These are phyloP conservation scores for Echium plantagineum DNA, from an alignment of 257 asterid species.

Conservation along the genomic window DNA sequence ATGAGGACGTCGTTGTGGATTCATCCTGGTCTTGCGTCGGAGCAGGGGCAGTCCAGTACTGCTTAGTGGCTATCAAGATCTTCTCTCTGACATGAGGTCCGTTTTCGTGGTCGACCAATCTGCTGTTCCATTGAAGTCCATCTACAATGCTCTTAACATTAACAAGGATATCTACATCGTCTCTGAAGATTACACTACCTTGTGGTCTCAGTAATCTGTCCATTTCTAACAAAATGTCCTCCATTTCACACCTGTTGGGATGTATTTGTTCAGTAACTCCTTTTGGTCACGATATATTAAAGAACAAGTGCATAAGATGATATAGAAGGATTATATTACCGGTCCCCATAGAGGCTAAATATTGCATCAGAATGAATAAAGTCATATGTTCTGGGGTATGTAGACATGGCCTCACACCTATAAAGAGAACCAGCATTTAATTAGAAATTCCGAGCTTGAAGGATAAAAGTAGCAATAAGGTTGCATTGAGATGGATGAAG, in stretches of 20 bases:
- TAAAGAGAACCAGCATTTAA: constrained; percentile 1
- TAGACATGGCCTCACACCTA: constrained; percentile 97
- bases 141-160: constrained; percentile 52
- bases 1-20: constrained; percentile 22
- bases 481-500: not conserved
- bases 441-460: not conserved
- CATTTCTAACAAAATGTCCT: constrained; percentile 73
- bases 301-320: not conserved
- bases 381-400: constrained; percentile 87
- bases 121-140: constrained; percentile 70
- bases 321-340: constrained; percentile 18
- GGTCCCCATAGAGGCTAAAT: constrained; percentile 61
- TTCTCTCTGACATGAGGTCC: constrained; percentile 82
- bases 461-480: not conserved
- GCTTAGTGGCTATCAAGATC: constrained; percentile 69
- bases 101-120: constrained; percentile 75
- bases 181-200: constrained; percentile 74
- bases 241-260: constrained; percentile 51
- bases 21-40: constrained; percentile 21
- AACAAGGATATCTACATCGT: constrained; percentile 61
- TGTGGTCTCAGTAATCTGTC: constrained; percentile 77
- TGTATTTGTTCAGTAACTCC: not conserved
- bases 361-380: constrained; percentile 69
- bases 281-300: not conserved
- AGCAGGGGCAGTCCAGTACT: constrained; percentile 77